These are phyloP conservation scores for Arthrobotrys conoides DNA, from an alignment of 2,329 filamentous ascomycete genomes.

Conservation along the genomic window DNA sequence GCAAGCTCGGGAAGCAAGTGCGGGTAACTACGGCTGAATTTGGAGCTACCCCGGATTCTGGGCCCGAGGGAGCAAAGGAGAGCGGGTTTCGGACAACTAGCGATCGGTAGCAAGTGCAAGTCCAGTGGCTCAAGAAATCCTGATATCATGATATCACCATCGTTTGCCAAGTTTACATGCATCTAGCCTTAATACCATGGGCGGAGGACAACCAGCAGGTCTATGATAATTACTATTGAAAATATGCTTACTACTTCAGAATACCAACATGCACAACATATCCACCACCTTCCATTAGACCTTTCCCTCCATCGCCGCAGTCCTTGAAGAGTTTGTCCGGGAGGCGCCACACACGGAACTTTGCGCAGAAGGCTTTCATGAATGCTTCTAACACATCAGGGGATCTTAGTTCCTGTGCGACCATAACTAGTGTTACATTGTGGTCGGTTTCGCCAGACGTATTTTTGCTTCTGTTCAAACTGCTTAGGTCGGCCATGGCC, in stretches of 20 bases:
- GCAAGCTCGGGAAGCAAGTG: conserved; percentile 14
- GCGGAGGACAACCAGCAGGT: not conserved
- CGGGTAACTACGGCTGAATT: conserved; percentile 58
- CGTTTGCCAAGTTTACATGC: conserved; percentile 8
- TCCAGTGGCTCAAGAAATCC: conserved; percentile 2
- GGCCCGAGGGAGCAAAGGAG: conserved; percentile 20
- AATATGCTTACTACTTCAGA: conserved; percentile 67
- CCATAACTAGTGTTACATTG: conserved; percentile 76
- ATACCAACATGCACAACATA: conserved; percentile 87
- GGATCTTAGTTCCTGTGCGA: conserved; percentile 90
- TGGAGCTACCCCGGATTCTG: conserved; percentile 13
- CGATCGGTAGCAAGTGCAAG: not conserved
- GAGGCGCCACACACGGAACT: conserved; percentile 83
- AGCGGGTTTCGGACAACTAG: conserved; percentile 16
- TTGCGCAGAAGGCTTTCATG: conserved; percentile 76
- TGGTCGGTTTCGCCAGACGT: conserved; percentile 14
- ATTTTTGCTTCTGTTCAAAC: conserved; percentile 66
- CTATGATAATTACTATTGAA: not conserved
- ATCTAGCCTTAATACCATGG: not conserved
- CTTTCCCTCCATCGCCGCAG: conserved; percentile 68
- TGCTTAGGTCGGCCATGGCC: conserved; percentile 82
- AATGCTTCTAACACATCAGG: conserved; percentile 87
- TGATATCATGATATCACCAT: too few relatives aligned
- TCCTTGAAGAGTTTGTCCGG: conserved; percentile 75
- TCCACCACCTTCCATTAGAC: conserved; percentile 69